phyloP scores from a whole-genome alignment of 208 protist genomes.

The Trypanosoma mega region DNA sequence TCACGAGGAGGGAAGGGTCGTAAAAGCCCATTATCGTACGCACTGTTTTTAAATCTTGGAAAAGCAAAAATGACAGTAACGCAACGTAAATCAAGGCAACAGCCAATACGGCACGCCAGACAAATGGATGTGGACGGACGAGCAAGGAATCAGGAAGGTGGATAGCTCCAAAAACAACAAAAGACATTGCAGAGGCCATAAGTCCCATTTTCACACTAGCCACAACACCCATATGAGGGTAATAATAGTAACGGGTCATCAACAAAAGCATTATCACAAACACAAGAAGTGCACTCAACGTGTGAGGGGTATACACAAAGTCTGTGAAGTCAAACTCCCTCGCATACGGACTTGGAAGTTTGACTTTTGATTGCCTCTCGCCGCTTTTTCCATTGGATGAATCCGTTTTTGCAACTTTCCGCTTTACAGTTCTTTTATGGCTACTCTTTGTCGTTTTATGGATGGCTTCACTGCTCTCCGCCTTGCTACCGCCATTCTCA shows the following conservation, averaged over 20 bases:
- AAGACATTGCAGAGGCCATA: slow-evolving; percentile 59
- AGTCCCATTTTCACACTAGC: slow-evolving; percentile 71
- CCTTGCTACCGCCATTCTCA: too few relatives aligned
- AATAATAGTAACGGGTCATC: slow-evolving; percentile 64
- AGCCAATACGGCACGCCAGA: slow-evolving; percentile 94
- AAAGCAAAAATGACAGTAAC: slow-evolving; percentile 91
- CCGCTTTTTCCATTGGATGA: too few relatives aligned
- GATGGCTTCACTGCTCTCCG: too few relatives aligned
- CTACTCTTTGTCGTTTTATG: too few relatives aligned
- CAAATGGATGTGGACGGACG: slow-evolving; percentile 93
- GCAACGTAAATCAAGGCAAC: slow-evolving; percentile 90
- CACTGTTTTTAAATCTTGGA: slow-evolving; percentile 79
- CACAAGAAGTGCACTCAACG: slow-evolving; percentile 45
- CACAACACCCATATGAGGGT: slow-evolving; percentile 37
- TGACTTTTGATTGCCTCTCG: background rate
- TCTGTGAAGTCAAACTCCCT: slow-evolving; percentile 26
- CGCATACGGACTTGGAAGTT: slow-evolving; percentile 7
- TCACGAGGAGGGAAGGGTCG: slow-evolving; percentile 68
- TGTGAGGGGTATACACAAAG: slow-evolving; percentile 60
- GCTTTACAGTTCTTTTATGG: too few relatives aligned
- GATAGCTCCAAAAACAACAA: slow-evolving; percentile 90
- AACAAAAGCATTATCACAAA: slow-evolving; percentile 51
- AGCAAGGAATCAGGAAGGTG: slow-evolving; percentile 92
- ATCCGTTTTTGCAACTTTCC: too few relatives aligned
- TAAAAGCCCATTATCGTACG: slow-evolving; percentile 66